phyloP scores from a whole-genome alignment of 2,329 filamentous ascomycete species.

The Thielaviopsis musarum region DNA sequence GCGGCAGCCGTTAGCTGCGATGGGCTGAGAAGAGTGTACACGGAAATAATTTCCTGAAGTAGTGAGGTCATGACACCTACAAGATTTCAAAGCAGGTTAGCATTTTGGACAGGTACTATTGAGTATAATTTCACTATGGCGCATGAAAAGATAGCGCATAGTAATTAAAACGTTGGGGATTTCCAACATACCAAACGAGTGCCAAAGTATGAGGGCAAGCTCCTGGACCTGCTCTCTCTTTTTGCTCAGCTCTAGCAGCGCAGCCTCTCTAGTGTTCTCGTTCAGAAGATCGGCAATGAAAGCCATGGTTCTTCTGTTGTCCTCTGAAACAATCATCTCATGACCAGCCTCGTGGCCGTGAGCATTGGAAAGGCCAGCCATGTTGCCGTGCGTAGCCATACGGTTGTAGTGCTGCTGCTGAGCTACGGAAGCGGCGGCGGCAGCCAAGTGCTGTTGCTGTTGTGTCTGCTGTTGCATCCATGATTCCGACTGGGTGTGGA shows the following conservation, averaged over 20 bases:
- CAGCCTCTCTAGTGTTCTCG: constrained; percentile 72
- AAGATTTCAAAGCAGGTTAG: no score
- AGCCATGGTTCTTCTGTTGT: constrained; percentile 79
- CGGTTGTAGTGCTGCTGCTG: constrained; percentile 54
- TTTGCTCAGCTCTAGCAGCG: constrained; percentile 90
- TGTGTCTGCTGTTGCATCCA: constrained; percentile 46
- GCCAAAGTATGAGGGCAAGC: constrained; percentile 89
- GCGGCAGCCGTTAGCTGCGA: constrained; percentile 95
- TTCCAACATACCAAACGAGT: constrained; percentile 71
- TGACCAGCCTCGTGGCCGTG: constrained; percentile 39
- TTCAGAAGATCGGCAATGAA: constrained; percentile 88
- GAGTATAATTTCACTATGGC: constrained; percentile 6
- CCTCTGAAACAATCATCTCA: constrained; percentile 58
- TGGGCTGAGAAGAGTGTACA: constrained; percentile 90
- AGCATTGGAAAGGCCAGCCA: constrained; percentile 22
- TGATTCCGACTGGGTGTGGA: constrained; percentile 43
- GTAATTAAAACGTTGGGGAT: background rate
- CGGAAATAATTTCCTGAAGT: constrained; percentile 95
- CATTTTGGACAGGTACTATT: constrained; percentile 2
- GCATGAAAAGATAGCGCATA: background rate
- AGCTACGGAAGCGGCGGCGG: constrained; percentile 33
- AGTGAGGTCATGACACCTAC: constrained; percentile 94
- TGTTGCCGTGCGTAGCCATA: constrained; percentile 40
- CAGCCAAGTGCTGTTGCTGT: constrained; percentile 38
- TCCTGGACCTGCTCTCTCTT: constrained; percentile 97